Base-by-base conservation (phyloP, 306 rosid genomes). In the Clitoria ternatea region DNA sequence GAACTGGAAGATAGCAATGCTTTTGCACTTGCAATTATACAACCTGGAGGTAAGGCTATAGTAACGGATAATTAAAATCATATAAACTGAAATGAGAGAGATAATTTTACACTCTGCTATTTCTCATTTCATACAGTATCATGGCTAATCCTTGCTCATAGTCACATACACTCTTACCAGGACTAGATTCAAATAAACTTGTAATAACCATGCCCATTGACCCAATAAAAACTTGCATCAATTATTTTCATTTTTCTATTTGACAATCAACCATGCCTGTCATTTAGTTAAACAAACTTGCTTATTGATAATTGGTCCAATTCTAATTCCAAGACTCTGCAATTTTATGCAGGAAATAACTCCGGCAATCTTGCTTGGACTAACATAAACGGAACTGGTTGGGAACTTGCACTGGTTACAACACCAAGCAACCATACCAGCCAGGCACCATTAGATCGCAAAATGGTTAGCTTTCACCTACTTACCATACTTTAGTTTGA, bases 401-500 rank as follows among this genome's bases (percentile, higher is more conserved):
- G 99, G 99, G 99, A 94, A 79, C 86, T 94, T 64, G 86, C 96
- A 13, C 78, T 91, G 33, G 92, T 91, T 32, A 91, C 91, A 49
- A 66, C 96, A 56, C 90, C 91, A 52, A 86, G 91, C 82, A 91
- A 81, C 82, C 70, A 83, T 80, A 55, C 82, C 4, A 65, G 76
- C 76, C 90, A 77, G 13, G 57, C 14, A 0, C 63, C 69, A n/a
- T n/a, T n/a, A 0, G 76, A 82, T 30, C 72, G 79, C 66, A 85
- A 76, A 77, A 79, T 94, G 96, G 99, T 94, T 62, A 3, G 88
- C 83, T 77, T 66, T 74, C 73, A 64, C 57, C 35, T 30, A 6
- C 35, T 60, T 49, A 54, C 26, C 61, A 30, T 44, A 17, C 68
- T 56, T 35, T 7, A 3, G 27, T 13, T 49, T 64, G 44, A 5